phyloP scores from a whole-genome alignment of 371 early-diverging fungal genomes.

The Zopfochytrium polystomum region DNA sequence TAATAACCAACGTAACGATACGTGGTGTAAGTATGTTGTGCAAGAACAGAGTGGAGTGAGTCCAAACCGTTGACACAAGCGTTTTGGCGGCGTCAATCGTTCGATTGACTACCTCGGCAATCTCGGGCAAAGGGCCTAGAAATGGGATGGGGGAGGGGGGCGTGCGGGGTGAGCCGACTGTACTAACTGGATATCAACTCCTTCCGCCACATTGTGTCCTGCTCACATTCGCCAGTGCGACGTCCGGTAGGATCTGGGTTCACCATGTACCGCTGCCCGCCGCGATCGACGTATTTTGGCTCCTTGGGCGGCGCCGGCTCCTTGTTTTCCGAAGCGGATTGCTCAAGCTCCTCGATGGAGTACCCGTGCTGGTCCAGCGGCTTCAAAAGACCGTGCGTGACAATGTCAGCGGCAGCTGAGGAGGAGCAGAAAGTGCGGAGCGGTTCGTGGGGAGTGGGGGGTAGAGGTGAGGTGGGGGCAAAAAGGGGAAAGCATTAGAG shows the following conservation, averaged over 20 bases:
- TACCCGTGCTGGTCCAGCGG: constrained; percentile 52
- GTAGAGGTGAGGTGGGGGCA: not conserved
- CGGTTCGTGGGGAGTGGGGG: not conserved
- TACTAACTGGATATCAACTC: not conserved
- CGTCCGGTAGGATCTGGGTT: constrained; percentile 54
- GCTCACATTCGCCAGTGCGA: constrained; percentile 44
- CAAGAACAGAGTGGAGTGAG: not conserved
- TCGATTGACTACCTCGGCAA: constrained; percentile 29
- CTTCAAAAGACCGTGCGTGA: constrained; percentile 45
- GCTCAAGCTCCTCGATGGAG: constrained; percentile 51
- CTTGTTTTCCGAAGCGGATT: constrained; percentile 15
- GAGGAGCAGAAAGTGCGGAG: not conserved
- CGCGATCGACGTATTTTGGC: constrained; percentile 13
- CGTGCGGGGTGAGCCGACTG: not conserved
- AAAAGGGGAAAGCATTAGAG: not conserved
- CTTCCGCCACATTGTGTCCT: not conserved
- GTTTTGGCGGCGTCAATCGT: constrained; percentile 35
- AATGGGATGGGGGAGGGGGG: not conserved
- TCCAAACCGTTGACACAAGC: constrained; percentile 25
- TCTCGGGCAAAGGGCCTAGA: constrained; percentile 34
- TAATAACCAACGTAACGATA: constrained; percentile 1
- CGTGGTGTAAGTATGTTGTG: not conserved
- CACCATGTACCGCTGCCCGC: constrained; percentile 27
- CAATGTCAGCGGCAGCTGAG: constrained; percentile 46
- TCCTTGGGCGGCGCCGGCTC: constrained; percentile 19